Conservation (phyloP, 176 grass and related monocot species). For the Puya raimondii region DNA sequence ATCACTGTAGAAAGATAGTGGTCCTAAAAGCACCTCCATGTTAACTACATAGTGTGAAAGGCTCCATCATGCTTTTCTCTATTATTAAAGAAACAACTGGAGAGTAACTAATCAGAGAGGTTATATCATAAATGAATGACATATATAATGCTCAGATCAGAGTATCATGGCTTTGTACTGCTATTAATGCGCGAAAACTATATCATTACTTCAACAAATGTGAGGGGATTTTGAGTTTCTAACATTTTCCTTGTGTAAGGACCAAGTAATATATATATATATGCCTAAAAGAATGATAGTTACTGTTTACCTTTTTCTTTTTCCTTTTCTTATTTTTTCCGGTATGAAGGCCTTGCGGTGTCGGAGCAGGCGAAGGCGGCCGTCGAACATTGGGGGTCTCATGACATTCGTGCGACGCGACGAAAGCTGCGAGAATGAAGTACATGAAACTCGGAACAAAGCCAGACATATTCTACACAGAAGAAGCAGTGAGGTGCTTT, state of each 20-base stretch:
- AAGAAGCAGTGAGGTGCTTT: constrained; percentile 68
- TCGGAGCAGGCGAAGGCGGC: constrained; percentile 7
- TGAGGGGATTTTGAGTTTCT: no score
- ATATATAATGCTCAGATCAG: neutral
- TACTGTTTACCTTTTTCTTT: neutral
- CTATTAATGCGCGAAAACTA: no score
- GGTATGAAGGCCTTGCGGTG: neutral
- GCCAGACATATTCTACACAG: constrained; percentile 86
- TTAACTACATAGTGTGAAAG: neutral
- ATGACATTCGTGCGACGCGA: constrained; percentile 26
- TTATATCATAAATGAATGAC: neutral
- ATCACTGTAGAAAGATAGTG: constrained; percentile 2
- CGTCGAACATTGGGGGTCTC: constrained; percentile 2
- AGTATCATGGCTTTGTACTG: no score
- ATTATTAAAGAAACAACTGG: neutral
- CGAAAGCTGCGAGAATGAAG: constrained; percentile 50
- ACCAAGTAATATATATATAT: no score
- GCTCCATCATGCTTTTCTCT: neutral
- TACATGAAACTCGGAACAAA: constrained; percentile 96
- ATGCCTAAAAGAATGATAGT: neutral
- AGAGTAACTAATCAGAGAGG: neutral
- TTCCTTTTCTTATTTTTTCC: neutral
- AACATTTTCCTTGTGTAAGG: no score
- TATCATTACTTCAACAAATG: no score
- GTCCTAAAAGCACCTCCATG: neutral